These are phyloP conservation scores for Urostyla sp. DNA, from an alignment of 73 alveolate species.

Conservation along the genomic window DNA sequence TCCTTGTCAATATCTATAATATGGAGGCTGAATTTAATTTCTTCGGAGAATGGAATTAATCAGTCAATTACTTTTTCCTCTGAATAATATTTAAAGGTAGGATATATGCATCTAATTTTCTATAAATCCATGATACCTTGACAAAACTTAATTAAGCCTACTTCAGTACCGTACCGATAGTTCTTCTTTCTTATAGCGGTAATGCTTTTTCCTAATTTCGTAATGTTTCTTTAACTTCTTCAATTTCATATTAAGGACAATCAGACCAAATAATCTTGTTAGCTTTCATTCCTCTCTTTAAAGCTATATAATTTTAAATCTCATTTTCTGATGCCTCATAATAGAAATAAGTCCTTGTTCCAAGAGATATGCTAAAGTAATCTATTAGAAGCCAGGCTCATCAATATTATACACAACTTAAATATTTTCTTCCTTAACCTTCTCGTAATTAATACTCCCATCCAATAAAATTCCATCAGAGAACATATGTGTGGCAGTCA, in stretches of 20 bases:
- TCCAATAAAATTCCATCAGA: slow-evolving; percentile 84
- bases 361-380: slow-evolving; percentile 30
- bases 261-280: neutral
- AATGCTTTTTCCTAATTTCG: neutral
- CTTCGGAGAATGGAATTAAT: slow-evolving; percentile 24
- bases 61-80: slow-evolving; percentile 24
- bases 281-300: slow-evolving; percentile 16
- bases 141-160: slow-evolving; percentile 93
- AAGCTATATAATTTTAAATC: slow-evolving; percentile 24
- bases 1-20: slow-evolving; percentile 44
- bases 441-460: slow-evolving; percentile 81
- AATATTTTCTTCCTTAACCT: neutral
- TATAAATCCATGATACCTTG: slow-evolving; percentile 80
- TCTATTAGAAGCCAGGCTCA: slow-evolving; percentile 41
- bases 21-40: slow-evolving; percentile 21
- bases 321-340: slow-evolving; percentile 45
- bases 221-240: neutral
- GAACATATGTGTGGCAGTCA: slow-evolving; percentile 95
- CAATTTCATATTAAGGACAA: neutral
- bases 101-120: slow-evolving; percentile 69
- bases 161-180: slow-evolving; percentile 92
- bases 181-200: slow-evolving; percentile 58
- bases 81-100: slow-evolving; percentile 2
- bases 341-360: slow-evolving; percentile 53
- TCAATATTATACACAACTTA: slow-evolving; percentile 22